Conservation (phyloP, 2,329 filamentous ascomycete species). For the Epichloe typhina region DNA sequence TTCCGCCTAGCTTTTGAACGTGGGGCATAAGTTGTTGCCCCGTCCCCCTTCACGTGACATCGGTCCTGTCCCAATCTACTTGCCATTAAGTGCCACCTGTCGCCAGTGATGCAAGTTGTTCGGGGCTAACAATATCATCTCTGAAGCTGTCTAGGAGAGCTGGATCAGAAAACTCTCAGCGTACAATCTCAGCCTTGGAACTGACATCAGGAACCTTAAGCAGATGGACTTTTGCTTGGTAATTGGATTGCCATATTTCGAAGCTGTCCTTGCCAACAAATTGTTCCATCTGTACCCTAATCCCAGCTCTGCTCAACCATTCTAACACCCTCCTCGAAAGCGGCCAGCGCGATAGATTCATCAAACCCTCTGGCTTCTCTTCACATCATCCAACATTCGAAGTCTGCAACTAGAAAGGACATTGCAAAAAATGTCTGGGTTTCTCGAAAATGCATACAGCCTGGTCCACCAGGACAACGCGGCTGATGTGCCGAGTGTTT, state of each 20-base stretch:
- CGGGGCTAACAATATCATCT: constrained; percentile 1
- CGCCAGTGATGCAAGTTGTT: neutral
- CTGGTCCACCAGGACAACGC: constrained; percentile 96
- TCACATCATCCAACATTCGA: neutral
- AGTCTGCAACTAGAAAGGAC: constrained; percentile 2
- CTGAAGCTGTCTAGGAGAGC: constrained; percentile 11
- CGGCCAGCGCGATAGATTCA: neutral
- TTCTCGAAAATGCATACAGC: constrained; percentile 90
- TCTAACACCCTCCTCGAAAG: neutral
- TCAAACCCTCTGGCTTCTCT: neutral
- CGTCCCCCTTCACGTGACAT: constrained; percentile 3
- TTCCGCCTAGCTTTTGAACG: neutral
- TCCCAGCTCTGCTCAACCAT: neutral
- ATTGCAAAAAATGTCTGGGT: constrained; percentile 61
- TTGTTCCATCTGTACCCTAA: neutral
- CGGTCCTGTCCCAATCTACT: neutral
- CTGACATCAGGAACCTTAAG: constrained; percentile 8
- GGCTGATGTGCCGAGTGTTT: constrained; percentile 77
- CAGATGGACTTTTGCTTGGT: constrained; percentile 1
- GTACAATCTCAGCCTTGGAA: constrained; percentile 15
- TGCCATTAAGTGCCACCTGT: constrained; percentile 5
- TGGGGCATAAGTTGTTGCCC: neutral
- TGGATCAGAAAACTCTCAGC: constrained; percentile 14
- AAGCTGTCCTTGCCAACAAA: neutral
- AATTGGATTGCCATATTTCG: neutral